phyloP scores from a whole-genome alignment of 441 rosid species.

The Dalechampia spathulata region DNA sequence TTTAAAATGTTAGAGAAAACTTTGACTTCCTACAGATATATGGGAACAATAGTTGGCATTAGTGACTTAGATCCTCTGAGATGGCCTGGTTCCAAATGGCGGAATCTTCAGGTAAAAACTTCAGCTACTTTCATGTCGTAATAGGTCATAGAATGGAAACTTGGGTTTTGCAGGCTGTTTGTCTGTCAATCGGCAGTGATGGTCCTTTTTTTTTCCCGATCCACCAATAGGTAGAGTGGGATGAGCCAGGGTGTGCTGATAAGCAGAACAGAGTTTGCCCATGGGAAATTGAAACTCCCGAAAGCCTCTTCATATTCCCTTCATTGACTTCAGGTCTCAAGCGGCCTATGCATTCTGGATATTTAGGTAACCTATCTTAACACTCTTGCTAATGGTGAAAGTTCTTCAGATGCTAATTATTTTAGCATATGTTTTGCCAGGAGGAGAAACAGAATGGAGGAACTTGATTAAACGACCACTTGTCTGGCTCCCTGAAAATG shows the following conservation, averaged over 20 bases:
- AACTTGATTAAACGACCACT: conserved; percentile 72
- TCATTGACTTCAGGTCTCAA: conserved; percentile 90
- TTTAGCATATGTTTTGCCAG: conserved; percentile 23
- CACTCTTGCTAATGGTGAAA: neutral
- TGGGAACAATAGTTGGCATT: conserved; percentile 88
- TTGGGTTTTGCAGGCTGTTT: no score
- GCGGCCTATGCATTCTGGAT: conserved; percentile 66
- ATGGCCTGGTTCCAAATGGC: conserved; percentile 99
- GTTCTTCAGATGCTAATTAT: conserved; percentile 1
- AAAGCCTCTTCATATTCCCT: conserved; percentile 94
- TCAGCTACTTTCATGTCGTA: neutral
- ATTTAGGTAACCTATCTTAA: conserved; percentile 39
- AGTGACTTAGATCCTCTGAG: conserved; percentile 89
- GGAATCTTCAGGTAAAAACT: conserved; percentile 72
- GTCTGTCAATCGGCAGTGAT: no score
- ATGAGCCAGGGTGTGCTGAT: conserved; percentile 93
- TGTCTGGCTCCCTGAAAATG: conserved; percentile 47
- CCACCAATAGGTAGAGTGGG: conserved; percentile 87
- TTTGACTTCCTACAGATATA: conserved; percentile 45
- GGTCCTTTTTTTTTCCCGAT: no score
- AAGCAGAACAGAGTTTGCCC: conserved; percentile 88
- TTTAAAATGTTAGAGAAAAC: no score
- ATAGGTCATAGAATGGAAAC: neutral
- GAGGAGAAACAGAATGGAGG: conserved; percentile 78
- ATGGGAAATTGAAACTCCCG: conserved; percentile 98